These are phyloP conservation scores for Myxozyma melibiosi DNA, from an alignment of 805 yeast genomes.

Conservation along the genomic window DNA sequence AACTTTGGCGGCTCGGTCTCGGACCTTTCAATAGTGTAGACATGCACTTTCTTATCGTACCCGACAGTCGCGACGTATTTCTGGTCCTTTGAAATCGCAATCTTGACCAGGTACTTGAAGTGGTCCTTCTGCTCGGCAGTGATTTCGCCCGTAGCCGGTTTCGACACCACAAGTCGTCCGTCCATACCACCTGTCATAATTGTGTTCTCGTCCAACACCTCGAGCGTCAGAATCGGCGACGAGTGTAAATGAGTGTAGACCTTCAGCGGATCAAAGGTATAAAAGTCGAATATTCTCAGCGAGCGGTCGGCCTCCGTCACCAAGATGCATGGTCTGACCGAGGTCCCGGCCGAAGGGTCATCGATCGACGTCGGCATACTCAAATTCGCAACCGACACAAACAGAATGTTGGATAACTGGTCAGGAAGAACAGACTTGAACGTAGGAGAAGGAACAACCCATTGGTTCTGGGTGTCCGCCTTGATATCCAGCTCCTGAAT, in stretches of 20 bases:
- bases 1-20: constrained; percentile 1
- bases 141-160: constrained; percentile 23
- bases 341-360: constrained; percentile 12
- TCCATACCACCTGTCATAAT: constrained; percentile 56
- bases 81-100: constrained; percentile 42
- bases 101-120: constrained; percentile 44
- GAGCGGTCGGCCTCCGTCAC: constrained; percentile 31
- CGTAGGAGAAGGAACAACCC: constrained; percentile 28
- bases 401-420: constrained; percentile 30
- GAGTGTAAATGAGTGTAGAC: constrained; percentile 25
- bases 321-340: constrained; percentile 27
- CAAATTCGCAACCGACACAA: constrained; percentile 28
- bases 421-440: constrained; percentile 24
- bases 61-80: constrained; percentile 47
- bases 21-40: constrained; percentile 18
- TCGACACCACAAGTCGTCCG: constrained; percentile 47
- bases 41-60: constrained; percentile 35
- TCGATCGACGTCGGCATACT: constrained; percentile 19
- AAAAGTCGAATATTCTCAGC: constrained; percentile 29
- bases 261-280: constrained; percentile 25
- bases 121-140: constrained; percentile 44
- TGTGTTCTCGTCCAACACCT: constrained; percentile 36
- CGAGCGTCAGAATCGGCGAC: constrained; percentile 29
- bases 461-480: constrained; percentile 17
- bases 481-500: constrained; percentile 21